phyloP scores from a whole-genome alignment of 768 basidiomycete genomes.

The Termitomyces sp. region DNA sequence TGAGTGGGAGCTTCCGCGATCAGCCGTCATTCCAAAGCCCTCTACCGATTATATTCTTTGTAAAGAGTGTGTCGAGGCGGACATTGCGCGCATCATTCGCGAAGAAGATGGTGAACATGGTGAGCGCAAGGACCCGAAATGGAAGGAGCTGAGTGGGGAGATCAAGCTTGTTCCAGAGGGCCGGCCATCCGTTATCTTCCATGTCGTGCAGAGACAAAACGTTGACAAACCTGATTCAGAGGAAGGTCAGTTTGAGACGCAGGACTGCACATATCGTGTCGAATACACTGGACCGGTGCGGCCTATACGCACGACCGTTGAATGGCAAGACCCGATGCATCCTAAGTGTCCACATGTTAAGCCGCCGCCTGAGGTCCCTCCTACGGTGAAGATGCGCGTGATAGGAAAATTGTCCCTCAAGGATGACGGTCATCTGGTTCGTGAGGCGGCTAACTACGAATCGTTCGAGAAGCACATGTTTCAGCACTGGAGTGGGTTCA shows the following conservation, averaged over 20 bases:
- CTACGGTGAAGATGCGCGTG: constrained; percentile 33
- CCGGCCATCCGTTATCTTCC: neutral
- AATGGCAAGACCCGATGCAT: constrained; percentile 24
- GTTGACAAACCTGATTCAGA: neutral
- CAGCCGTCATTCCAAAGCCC: constrained; percentile 1
- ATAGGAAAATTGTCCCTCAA: constrained; percentile 38
- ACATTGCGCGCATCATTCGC: constrained; percentile 15
- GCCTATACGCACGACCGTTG: constrained; percentile 16
- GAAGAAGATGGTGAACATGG: constrained; percentile 22
- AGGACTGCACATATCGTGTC: neutral
- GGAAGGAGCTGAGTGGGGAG: constrained; percentile 11
- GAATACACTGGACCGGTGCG: constrained; percentile 11
- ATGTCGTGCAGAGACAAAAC: neutral
- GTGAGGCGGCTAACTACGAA: constrained; percentile 40
- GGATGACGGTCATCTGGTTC: constrained; percentile 28
- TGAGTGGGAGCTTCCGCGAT: constrained; percentile 27
- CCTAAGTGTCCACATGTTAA: constrained; percentile 25
- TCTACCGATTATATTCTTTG: constrained; percentile 23
- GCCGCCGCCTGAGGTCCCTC: constrained; percentile 17
- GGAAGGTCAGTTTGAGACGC: neutral
- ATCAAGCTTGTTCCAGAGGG: neutral
- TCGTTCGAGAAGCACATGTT: constrained; percentile 38
- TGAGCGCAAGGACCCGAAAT: constrained; percentile 9
- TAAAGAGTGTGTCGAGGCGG: constrained; percentile 27
- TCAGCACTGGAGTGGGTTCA: constrained; percentile 45